These are phyloP conservation scores for Capsicum pubescens DNA, from an alignment of 257 asterid species.

Conservation along the genomic window DNA sequence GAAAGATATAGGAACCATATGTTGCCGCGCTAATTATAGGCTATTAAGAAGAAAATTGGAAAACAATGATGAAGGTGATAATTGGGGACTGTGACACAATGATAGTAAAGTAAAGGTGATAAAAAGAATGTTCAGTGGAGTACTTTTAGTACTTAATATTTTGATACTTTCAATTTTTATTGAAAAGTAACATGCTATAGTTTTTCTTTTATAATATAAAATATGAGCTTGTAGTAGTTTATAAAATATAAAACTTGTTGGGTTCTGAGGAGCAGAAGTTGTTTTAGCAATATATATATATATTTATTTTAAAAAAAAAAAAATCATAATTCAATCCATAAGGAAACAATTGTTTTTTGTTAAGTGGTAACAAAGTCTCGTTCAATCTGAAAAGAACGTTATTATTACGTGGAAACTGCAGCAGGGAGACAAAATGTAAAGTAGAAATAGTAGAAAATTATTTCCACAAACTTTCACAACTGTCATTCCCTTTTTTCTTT, in stretches of 20 bases:
- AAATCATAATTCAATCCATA: neutral
- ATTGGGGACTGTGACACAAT: conserved; percentile 31
- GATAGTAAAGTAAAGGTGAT: conserved; percentile 37
- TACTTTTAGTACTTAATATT: conserved; percentile 7
- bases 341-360: neutral
- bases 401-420: neutral
- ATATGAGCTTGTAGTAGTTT: neutral
- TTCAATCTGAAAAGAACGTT: too few species aligned
- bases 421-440: neutral
- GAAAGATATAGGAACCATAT: conserved; percentile 23
- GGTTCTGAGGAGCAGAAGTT: neutral
- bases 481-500: neutral
- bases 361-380: neutral
- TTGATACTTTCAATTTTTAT: conserved; percentile 21
- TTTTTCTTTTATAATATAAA: neutral
- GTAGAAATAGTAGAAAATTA: neutral
- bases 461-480: neutral
- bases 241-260: neutral
- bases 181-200: conserved; percentile 32
- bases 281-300: neutral
- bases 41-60: neutral
- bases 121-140: conserved; percentile 26
- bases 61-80: conserved; percentile 30
- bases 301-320: neutral
- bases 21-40: neutral